A percentile compares a stretch with the other conserved stretches of the same genome.
These are phyloP conservation scores for Thraustotheca clavata DNA, from an alignment of 352 stramenopile genomes.

Conservation along the genomic window DNA sequence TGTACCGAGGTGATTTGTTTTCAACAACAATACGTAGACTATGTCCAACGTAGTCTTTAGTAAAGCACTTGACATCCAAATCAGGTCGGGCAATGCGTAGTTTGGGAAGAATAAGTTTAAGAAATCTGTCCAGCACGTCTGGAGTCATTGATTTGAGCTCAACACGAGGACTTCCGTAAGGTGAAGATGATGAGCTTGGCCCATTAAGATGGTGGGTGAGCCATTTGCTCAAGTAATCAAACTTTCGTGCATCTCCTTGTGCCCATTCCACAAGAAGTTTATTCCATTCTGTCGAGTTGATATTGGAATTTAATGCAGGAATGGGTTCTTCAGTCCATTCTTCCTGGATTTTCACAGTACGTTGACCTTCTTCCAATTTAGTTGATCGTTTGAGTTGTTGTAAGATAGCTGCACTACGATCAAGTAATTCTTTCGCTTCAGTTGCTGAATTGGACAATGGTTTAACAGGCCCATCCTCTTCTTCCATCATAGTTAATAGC, in stretches of 20 bases:
- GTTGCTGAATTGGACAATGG: too few species aligned
- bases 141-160: constrained; percentile 17
- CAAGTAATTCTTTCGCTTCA: background rate
- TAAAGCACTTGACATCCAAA: constrained; percentile 13
- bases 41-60: constrained; percentile 21
- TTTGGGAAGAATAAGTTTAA: background rate
- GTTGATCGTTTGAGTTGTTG: background rate
- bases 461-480: too few species aligned
- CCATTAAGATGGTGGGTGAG: constrained; percentile 5
- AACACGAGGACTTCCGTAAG: constrained; percentile 10
- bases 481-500: background rate
- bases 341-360: background rate
- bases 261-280: constrained; percentile 11
- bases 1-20: background rate
- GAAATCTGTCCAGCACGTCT: constrained; percentile 4
- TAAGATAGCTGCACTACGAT: background rate
- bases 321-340: constrained; percentile 9
- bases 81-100: background rate
- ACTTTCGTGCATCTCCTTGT: constrained; percentile 14
- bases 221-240: constrained; percentile 10
- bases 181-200: background rate
- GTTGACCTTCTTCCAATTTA: background rate
- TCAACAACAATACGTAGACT: constrained; percentile 19
- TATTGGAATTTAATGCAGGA: background rate
- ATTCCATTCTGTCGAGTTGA: background rate